Conservation (phyloP, 352 stramenopile species). For the Phytophthora uliginosa region DNA sequence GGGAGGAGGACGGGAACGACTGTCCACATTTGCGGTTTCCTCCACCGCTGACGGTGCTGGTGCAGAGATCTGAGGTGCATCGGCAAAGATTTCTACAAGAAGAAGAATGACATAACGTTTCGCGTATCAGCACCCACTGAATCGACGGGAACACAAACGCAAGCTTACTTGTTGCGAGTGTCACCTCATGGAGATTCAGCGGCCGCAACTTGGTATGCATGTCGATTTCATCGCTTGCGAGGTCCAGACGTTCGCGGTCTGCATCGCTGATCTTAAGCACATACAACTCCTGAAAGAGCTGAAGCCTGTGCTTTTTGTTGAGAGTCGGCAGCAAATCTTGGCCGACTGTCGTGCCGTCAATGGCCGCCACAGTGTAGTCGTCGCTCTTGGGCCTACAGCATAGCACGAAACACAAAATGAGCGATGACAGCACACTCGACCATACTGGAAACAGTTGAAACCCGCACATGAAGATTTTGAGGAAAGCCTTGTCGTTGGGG, state of each 20-base stretch:
- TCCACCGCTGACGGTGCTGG: conserved; percentile 75
- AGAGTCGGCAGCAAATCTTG: conserved; percentile 88
- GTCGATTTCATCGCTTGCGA: conserved; percentile 88
- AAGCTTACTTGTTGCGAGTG: conserved; percentile 82
- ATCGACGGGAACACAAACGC: not conserved
- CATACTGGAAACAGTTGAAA: not conserved
- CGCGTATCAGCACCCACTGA: not conserved
- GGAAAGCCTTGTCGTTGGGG: conserved; percentile 80
- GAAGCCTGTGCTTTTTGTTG: conserved; percentile 89
- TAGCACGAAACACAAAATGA: not conserved
- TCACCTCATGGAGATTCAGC: conserved; percentile 90
- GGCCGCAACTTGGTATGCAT: conserved; percentile 89
- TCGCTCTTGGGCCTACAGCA: conserved; percentile 83
- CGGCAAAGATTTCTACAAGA: conserved; percentile 84
- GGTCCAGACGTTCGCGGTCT: conserved; percentile 83
- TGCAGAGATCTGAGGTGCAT: conserved; percentile 81
- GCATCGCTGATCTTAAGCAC: conserved; percentile 92
- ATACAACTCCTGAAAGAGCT: conserved; percentile 90
- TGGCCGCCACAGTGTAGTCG: conserved; percentile 90
- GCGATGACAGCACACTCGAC: not conserved
- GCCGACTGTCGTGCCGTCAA: conserved; percentile 81
- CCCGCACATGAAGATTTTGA: conserved; percentile 91
- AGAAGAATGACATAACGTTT: not conserved
- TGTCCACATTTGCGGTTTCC: conserved; percentile 73
- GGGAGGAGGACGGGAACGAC: conserved; percentile 73